Percentiles rank a stretch among this genome's conserved stretches.
Conservation (phyloP, 495 filamentous ascomycete species). For the Lindgomyces ingoldianus region DNA sequence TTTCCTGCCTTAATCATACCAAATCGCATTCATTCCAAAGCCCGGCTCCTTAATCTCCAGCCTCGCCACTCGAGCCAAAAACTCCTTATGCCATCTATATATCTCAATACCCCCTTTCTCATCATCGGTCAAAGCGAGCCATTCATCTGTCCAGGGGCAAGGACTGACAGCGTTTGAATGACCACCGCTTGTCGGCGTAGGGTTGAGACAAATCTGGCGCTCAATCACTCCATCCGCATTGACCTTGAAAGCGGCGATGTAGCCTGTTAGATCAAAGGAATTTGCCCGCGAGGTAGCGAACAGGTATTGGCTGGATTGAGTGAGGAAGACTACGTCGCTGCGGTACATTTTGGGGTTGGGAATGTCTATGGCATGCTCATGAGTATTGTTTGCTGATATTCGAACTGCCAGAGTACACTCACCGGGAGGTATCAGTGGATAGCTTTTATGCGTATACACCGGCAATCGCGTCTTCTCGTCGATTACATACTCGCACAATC, state of each 20-base stretch:
- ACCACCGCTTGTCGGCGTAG: constrained; percentile 80
- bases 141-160: constrained; percentile 80
- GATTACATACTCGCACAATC: constrained; percentile 75
- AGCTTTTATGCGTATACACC: constrained; percentile 77
- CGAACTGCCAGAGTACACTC: constrained; percentile 29
- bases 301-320: constrained; percentile 65
- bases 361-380: constrained; percentile 17
- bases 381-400: constrained; percentile 16
- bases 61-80: constrained; percentile 70
- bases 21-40: constrained; percentile 89
- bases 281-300: constrained; percentile 82
- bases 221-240: constrained; percentile 69
- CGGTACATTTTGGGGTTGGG: constrained; percentile 61
- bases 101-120: constrained; percentile 84
- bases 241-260: constrained; percentile 75
- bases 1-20: constrained; percentile 66
- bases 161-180: constrained; percentile 82
- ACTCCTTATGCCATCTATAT: constrained; percentile 79
- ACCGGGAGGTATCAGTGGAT: constrained; percentile 75
- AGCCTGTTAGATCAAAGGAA: constrained; percentile 71
- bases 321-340: constrained; percentile 72
- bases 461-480: constrained; percentile 72
- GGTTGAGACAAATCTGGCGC: constrained; percentile 74
- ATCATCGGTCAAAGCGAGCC: constrained; percentile 81
- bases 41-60: constrained; percentile 75